A percentile compares a stretch with the other conserved stretches of the same genome.
These are phyloP conservation scores for Angophora floribunda DNA, from an alignment of 345 rosid genomes.

Conservation along the genomic window DNA sequence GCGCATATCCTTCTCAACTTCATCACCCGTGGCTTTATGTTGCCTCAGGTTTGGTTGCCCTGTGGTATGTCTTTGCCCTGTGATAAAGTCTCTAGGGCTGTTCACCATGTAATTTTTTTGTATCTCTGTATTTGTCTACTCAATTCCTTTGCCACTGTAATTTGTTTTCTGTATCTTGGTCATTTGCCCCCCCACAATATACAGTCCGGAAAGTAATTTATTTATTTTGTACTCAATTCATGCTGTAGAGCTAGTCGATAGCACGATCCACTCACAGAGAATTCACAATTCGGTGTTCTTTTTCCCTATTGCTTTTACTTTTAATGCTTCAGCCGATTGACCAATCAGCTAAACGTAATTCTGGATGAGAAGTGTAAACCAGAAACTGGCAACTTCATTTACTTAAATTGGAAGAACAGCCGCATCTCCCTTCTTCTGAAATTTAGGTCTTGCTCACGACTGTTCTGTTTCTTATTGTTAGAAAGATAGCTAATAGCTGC, in stretches of 20 bases:
- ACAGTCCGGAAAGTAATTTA: background rate
- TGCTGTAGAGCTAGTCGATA: background rate
- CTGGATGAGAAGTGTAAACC: background rate
- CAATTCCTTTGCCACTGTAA: background rate
- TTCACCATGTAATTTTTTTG: background rate
- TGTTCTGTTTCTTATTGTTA: background rate
- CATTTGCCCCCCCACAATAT: background rate
- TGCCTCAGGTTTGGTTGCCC: conserved; percentile 10
- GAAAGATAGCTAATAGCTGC: background rate
- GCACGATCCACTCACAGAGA: background rate
- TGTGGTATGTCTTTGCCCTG: conserved; percentile 6
- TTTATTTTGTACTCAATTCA: background rate
- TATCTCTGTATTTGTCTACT: background rate
- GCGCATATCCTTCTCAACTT: conserved; percentile 7
- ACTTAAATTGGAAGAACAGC: background rate
- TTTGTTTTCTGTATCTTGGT: background rate
- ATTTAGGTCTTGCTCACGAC: background rate
- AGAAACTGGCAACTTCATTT: background rate
- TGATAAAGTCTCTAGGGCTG: background rate
- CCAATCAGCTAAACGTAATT: background rate
- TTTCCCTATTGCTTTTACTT: background rate
- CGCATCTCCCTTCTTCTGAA: background rate
- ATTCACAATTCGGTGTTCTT: background rate
- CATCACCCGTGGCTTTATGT: conserved; percentile 8
- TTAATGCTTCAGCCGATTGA: background rate